Evolutionary conservation across 1,284 basidiomycete species (phyloP), one percentile per base, ranked within the genome.

Genomic region (Tilletia caries): DNA sequence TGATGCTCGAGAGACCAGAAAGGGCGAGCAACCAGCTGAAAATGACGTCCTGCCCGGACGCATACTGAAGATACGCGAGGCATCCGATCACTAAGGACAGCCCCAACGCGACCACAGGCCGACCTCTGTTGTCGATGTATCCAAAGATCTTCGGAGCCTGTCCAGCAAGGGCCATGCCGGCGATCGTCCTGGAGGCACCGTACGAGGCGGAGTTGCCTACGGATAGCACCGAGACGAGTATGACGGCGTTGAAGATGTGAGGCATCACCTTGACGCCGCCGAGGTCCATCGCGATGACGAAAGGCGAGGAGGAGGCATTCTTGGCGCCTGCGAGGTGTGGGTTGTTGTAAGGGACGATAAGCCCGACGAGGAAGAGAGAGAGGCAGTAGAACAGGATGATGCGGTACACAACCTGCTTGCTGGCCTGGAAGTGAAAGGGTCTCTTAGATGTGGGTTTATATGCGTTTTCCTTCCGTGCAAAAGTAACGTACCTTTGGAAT

Each of bases 81-180:
- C 76, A 65, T 68, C 78, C 80, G 37, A 81, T 76, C 50, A 73
- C 41, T 29, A 82, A 69, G 37, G 73, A 76, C 18, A 79, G 43
- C 37, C 84, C 29, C 18, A 86, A 80, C 10, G 86, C 85, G 66
- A 73, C 84, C 4, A 86, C 76, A 1, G 86, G 87, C 23, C 86
- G 85, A 37, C 86, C 86, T 23, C 84, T 76, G 74, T 86, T 86
- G 84, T 87, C 86, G 67, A 87, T 84, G 76, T 86, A 76, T n/a
- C 68, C 67, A 67, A 84, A 83, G 67, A 83, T 46, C 67, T 78
- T 81, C 70, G 86, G 86, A 0, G 85, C 85, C 75, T 85, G 85
- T 27, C 85, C 85, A 25, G 76, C 73, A 64, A 77, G 74, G 5
- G 79, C 74, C 44, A 83, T 75, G 27, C 84, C 82, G 52, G 79